Base-by-base conservation (phyloP, 192 early-diverging fungal genomes). In the Haplosporangium gracile region DNA sequence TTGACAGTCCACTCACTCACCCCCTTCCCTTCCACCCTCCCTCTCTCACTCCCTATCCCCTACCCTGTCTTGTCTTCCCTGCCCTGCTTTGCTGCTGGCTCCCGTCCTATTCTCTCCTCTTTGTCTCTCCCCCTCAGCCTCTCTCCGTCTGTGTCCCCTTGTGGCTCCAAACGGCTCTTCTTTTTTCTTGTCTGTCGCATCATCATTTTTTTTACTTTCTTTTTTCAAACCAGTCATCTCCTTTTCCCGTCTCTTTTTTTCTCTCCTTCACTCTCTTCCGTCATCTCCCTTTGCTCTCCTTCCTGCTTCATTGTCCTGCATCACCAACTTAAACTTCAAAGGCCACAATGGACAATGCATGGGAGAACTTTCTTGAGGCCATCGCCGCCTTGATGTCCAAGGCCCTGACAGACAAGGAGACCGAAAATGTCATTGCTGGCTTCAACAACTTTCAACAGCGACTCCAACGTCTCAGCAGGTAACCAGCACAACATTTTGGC, bases 381-480 rank as follows among this genome's bases (percentile, higher is more conserved):
- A 83, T 92, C 24, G 94, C 93, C 11, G 90, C 90, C 53, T 55
- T 95, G 38, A 90, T 92, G 24, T 93, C 93, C 74, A 91, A 91
- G 74, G 90, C 91, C 76, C 82, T 95, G 80, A 94, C 94, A 10
- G 92, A 94, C 88, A 88, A 88, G 40, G 94, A 95, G 73, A 93
- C 93, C 13, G 94, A 95, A 74, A 83, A 89, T 15, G 87, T 94
- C 42, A 88, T 94, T 36, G 53, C 77, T 2, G 91, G 92, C 8
- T 90, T 95, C 69, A 90, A 83, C 39, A 88, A 87, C 69, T 94
- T 95, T 86, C 93, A 94, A 80, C 88, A 93, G 77, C 91, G 89
- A 24, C 89, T 95, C 24, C 88, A 92, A 74, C 90, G 93, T 43
- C 84, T 94, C 36, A 92, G 89, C 87, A 93, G 92, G 92, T 91